These are phyloP conservation scores for Exophiala bonariae DNA, from an alignment of 2,329 filamentous ascomycete species.

Conservation along the genomic window DNA sequence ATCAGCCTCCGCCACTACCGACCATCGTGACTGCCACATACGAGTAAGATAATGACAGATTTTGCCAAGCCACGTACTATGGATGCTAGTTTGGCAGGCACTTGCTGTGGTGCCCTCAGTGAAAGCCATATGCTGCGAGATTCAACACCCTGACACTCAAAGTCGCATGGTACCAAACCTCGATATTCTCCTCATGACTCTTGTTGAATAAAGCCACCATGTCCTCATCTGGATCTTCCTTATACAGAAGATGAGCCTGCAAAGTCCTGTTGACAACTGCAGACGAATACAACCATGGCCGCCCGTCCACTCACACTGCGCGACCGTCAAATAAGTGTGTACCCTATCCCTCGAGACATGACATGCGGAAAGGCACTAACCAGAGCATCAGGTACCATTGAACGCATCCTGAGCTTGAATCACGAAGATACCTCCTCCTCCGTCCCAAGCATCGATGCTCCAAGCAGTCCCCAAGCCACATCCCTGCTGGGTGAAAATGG, in stretches of 20 bases:
- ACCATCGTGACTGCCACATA: too few relatives aligned
- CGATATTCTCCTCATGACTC: too few relatives aligned
- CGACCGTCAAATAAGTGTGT: slow-evolving; percentile 69
- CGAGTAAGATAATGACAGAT: slow-evolving; percentile 8
- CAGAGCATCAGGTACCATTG: slow-evolving; percentile 70
- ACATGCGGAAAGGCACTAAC: background rate
- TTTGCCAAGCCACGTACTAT: too few relatives aligned
- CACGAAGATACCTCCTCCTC: slow-evolving; percentile 49
- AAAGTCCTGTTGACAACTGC: background rate
- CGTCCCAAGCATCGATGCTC: slow-evolving; percentile 36
- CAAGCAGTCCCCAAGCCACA: slow-evolving; percentile 53
- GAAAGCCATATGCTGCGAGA: too few relatives aligned
- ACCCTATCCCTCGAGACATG: background rate
- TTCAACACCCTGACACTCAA: too few relatives aligned
- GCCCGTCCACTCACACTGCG: slow-evolving; percentile 55
- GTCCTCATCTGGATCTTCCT: background rate
- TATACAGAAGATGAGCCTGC: too few relatives aligned
- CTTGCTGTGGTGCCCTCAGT: too few relatives aligned
- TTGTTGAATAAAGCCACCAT: slow-evolving; percentile 4
- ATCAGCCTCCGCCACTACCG: background rate
- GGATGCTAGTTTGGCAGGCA: too few relatives aligned
- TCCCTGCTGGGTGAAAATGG: slow-evolving; percentile 76
- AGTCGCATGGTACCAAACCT: too few relatives aligned
- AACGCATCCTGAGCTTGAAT: slow-evolving; percentile 95
- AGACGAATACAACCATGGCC: slow-evolving; percentile 19